Base-by-base conservation (phyloP, 306 rosid genomes). In the Canavalia gladiata region DNA sequence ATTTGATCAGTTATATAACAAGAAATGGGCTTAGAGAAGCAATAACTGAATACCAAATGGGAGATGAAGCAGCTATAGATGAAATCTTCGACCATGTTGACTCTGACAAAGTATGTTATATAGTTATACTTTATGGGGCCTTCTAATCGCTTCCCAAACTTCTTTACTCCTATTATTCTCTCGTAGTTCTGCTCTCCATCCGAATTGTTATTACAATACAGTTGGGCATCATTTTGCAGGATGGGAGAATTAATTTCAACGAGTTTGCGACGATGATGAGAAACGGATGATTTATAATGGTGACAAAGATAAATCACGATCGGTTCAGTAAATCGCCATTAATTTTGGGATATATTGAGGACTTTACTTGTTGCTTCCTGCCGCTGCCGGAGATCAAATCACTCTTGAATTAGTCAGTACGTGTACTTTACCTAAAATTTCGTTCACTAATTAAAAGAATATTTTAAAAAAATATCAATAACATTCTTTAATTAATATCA, bases 261-360 rank as follows among this genome's bases (percentile, higher is more conserved):
- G 97, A 96, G 87, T 93, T 96, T 54, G 93, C n/a, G 6, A 82
- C 84, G 8, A 96, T 96, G 99, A 96, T 93, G 98, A 87, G 84
- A 75, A 87, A 59, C 49, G 90, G 95, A 80, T 72, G 2, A 55
- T 28, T 6, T 90, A 91, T 69, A 2, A 54, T 62, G 83, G 60
- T 30, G 84, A 37, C 5, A 85, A 81, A 68, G 77, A 58, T n/a
- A 76, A 75, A 76, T 41, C 81, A 25, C 83, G 74, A 87, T 77
- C 59, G 51, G 35, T 10, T 34, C 25, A 34, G 45, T 2, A 10
- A 11, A 11, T 62, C 29, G 45, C 29, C 8, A 62, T 34, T 28
- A 34, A 35, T 35, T 34, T 62, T 34, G 9, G 34, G 2, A 5
- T 34, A 12, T n/a, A 12, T 12, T 13, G 30, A 18, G 25, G 25